Conservation (phyloP, 139 green algal species). For the Chlorella ohadii region DNA sequence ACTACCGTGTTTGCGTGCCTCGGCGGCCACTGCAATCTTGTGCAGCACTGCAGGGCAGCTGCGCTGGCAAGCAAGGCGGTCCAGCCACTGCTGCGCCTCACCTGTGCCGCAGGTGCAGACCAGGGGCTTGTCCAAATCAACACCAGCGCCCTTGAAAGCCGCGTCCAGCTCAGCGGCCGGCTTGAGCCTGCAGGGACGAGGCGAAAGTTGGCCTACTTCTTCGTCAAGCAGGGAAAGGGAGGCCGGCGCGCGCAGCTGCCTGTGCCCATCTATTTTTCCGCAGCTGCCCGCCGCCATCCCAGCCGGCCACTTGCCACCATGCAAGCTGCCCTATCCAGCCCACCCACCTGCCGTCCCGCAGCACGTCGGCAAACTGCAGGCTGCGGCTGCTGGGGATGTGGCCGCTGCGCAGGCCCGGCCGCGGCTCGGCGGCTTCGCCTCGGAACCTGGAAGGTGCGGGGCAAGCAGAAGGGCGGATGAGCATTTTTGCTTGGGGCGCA, state of each 20-base stretch:
- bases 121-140: constrained; percentile 63
- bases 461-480: background rate
- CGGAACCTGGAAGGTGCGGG: constrained; percentile 53
- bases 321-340: background rate
- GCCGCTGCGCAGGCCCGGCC: constrained; percentile 76
- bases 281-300: background rate
- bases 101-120: constrained; percentile 83
- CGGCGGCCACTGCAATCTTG: no score
- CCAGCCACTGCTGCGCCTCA: no score
- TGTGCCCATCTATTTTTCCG: background rate
- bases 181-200: constrained; percentile 48
- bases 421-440: constrained; percentile 83
- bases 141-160: constrained; percentile 70
- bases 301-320: no score
- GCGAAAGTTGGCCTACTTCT: no score
- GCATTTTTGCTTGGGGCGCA: no score
- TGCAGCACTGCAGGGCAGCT: no score
- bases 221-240: background rate
- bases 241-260: no score
- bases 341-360: constrained; percentile 47
- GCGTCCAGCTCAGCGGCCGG: constrained; percentile 58
- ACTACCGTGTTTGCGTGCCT: no score
- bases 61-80: no score
- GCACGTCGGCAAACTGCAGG: constrained; percentile 83
- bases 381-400: constrained; percentile 88